Conservation (phyloP, 2,329 filamentous ascomycete species). For the Aureobasidium sp. region DNA sequence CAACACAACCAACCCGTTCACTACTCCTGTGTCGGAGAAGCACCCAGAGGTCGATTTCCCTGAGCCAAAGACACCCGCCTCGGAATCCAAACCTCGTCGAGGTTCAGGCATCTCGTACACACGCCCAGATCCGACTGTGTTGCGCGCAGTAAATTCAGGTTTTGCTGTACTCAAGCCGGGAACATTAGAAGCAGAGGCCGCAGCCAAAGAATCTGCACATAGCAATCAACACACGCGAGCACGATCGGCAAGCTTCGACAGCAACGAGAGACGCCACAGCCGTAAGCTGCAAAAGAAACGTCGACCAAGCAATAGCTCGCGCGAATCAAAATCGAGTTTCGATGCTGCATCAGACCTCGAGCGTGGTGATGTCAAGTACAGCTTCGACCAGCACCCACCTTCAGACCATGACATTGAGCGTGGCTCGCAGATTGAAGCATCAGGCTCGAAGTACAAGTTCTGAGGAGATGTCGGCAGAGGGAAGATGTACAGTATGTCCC, state of each 20-base stretch:
- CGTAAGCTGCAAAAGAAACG: slow-evolving; percentile 27
- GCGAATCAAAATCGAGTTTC: neutral
- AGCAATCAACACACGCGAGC: neutral
- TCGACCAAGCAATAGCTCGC: slow-evolving; percentile 19
- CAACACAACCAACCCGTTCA: neutral
- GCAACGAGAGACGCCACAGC: neutral
- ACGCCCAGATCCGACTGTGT: slow-evolving; percentile 11
- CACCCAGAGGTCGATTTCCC: slow-evolving; percentile 3
- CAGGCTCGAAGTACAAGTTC: slow-evolving; percentile 8
- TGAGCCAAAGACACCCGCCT: neutral
- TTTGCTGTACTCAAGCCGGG: slow-evolving; percentile 29
- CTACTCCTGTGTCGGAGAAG: slow-evolving; percentile 5
- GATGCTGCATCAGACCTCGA: slow-evolving; percentile 5
- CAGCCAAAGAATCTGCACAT: slow-evolving; percentile 10
- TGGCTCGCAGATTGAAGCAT: neutral
- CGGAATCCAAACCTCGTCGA: neutral
- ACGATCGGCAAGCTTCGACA: neutral
- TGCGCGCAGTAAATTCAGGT: slow-evolving; percentile 20
- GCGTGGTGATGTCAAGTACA: slow-evolving; percentile 1
- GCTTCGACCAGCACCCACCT: slow-evolving; percentile 5
- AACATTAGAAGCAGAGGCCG: slow-evolving; percentile 19
- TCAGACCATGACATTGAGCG: neutral
- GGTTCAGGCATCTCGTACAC: slow-evolving; percentile 9
- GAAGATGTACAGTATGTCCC: neutral
- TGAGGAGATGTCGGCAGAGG: neutral